A percentile compares a stretch with the other conserved stretches of the same genome.
Conservation (phyloP, 179 eudicot genomes). For the Monotropa hypopitys region DNA sequence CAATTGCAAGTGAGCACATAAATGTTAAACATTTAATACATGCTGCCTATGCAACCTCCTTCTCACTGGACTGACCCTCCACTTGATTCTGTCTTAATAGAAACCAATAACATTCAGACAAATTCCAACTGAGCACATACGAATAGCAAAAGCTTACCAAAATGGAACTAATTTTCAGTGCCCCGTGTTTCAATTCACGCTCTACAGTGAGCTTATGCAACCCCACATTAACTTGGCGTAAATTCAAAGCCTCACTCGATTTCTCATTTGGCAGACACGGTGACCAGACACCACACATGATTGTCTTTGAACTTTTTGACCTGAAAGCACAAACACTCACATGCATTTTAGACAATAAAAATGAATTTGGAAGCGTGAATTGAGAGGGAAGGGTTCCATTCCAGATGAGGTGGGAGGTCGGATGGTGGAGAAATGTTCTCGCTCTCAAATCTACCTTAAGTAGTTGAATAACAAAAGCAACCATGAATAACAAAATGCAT, state of each 20-base stretch:
- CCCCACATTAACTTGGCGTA: constrained; percentile 40
- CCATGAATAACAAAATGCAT: too few relatives aligned
- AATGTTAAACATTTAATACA: background rate
- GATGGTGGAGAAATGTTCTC: constrained; percentile 52
- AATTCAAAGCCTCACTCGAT: constrained; percentile 64
- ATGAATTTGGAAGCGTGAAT: background rate
- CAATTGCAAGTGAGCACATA: too few relatives aligned
- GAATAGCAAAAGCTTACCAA: constrained; percentile 27
- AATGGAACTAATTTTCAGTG: constrained; percentile 56
- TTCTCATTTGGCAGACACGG: constrained; percentile 42
- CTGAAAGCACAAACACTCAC: constrained; percentile 19
- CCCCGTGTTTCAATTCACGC: constrained; percentile 51
- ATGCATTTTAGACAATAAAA: background rate
- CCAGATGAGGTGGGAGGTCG: constrained; percentile 48
- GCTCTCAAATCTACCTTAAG: too few relatives aligned
- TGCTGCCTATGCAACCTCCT: background rate
- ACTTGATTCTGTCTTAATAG: background rate
- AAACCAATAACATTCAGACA: background rate
- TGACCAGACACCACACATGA: constrained; percentile 72
- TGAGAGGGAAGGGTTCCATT: constrained; percentile 10
- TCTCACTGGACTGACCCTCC: background rate
- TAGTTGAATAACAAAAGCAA: too few relatives aligned
- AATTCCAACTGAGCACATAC: background rate
- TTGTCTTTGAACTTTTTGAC: constrained; percentile 58
- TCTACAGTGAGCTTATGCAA: constrained; percentile 43